phyloP scores from a whole-genome alignment of 495 filamentous ascomycete species.

The Tuber umbilicatum region DNA sequence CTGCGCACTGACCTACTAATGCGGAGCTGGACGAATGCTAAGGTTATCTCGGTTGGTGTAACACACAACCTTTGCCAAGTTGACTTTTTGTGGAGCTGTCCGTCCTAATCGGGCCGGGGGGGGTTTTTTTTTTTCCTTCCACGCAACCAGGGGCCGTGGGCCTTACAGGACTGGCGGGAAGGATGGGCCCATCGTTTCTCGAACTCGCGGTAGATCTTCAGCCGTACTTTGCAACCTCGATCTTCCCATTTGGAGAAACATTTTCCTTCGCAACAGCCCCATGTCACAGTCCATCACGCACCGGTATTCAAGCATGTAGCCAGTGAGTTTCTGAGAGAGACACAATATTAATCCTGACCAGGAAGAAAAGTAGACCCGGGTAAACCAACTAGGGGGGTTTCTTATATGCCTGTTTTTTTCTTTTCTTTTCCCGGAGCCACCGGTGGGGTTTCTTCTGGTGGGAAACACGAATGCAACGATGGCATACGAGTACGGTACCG shows the following conservation, averaged over 20 bases:
- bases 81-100: slow-evolving; percentile 28
- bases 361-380: slow-evolving; percentile 18
- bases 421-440: slow-evolving; percentile 6
- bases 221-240: slow-evolving; percentile 38
- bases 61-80: slow-evolving; percentile 20
- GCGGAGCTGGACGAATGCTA: slow-evolving; percentile 23
- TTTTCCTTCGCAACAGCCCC: slow-evolving; percentile 13
- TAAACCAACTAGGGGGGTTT: slow-evolving; percentile 13
- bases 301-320: slow-evolving; percentile 10
- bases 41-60: slow-evolving; percentile 40
- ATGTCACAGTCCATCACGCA: slow-evolving; percentile 2
- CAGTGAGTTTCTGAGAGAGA: slow-evolving; percentile 9
- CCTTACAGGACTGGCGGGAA: slow-evolving; percentile 25
- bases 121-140: slow-evolving; percentile 37
- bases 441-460: neutral
- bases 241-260: slow-evolving; percentile 29
- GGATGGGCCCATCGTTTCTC: slow-evolving; percentile 38
- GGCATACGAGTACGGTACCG: too few species aligned
- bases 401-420: neutral
- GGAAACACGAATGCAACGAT: neutral
- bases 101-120: slow-evolving; percentile 38
- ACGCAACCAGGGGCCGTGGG: slow-evolving; percentile 32
- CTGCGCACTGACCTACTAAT: slow-evolving; percentile 30
- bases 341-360: slow-evolving; percentile 20
- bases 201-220: slow-evolving; percentile 33